Percentiles rank a stretch among this genome's conserved stretches.
Evolutionary conservation across 305 asterid genomes (phyloP).

Genomic region (Fraxinus sp.): DNA sequence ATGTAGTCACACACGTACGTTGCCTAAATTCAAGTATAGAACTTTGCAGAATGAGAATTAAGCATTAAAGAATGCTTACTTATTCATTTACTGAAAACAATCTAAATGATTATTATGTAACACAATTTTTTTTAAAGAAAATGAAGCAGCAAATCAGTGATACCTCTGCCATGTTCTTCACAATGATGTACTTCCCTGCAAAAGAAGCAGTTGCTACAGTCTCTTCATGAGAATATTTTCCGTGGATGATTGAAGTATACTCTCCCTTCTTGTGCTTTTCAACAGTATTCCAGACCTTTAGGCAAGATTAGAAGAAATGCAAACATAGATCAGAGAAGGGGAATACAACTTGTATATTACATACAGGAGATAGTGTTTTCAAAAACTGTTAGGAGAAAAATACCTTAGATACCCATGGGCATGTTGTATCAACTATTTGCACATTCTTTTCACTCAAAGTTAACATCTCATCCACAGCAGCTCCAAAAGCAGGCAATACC

Average conservation of each 20-base stretch:
- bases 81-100: neutral
- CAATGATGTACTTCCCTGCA: slow-evolving; percentile 86
- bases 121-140: neutral
- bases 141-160: slow-evolving; percentile 13
- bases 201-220: slow-evolving; percentile 97
- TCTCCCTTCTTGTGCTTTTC: slow-evolving; percentile 98
- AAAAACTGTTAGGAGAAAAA: neutral
- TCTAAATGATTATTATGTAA: neutral
- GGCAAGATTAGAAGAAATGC: neutral
- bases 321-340: slow-evolving; percentile 1
- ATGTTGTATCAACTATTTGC: slow-evolving; percentile 95
- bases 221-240: slow-evolving; percentile 89
- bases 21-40: slow-evolving; percentile 34
- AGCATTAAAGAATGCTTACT: neutral
- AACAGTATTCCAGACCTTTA: slow-evolving; percentile 91
- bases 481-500: slow-evolving; percentile 95
- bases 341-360: slow-evolving; percentile 6
- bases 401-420: slow-evolving; percentile 99
- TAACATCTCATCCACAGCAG: slow-evolving; percentile 86
- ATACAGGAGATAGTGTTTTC: slow-evolving; percentile 5
- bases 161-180: slow-evolving; percentile 94
- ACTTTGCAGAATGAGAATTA: neutral
- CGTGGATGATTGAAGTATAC: slow-evolving; percentile 92
- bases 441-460: slow-evolving; percentile 74
- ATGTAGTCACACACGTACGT: slow-evolving; percentile 70